phyloP scores from a whole-genome alignment of 2,329 filamentous ascomycete species.

The Ophiostoma sp. region DNA sequence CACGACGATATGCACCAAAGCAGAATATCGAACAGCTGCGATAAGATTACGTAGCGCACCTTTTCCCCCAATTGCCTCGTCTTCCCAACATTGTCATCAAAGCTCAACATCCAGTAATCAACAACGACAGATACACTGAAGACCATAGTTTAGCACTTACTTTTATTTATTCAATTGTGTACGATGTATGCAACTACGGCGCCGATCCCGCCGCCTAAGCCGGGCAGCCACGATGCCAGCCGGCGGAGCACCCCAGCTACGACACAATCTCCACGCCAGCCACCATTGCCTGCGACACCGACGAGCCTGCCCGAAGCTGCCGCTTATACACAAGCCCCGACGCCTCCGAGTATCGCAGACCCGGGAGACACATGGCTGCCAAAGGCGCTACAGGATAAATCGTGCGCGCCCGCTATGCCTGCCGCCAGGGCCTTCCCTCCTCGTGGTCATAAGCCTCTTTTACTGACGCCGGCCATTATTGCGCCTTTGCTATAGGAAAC shows the following conservation, averaged over 20 bases:
- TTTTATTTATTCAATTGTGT: background rate
- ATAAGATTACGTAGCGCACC: background rate
- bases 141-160: background rate
- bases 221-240: conserved; percentile 67
- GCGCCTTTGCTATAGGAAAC: conserved; percentile 57
- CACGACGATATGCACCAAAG: conserved; percentile 6
- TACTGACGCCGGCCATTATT: background rate
- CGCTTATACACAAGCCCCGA: conserved; percentile 33
- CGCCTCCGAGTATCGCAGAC: conserved; percentile 50
- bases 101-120: background rate
- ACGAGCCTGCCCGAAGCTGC: conserved; percentile 33
- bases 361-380: conserved; percentile 78
- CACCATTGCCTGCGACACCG: conserved; percentile 36
- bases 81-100: background rate
- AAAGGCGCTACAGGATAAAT: conserved; percentile 73
- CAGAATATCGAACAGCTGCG: background rate
- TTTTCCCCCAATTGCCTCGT: background rate
- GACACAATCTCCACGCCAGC: conserved; percentile 47
- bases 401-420: conserved; percentile 53
- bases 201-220: conserved; percentile 71
- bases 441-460: background rate
- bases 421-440: no score
- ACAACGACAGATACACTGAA: background rate
- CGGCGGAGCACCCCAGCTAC: conserved; percentile 64
- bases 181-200: conserved; percentile 54